Evolutionary conservation across 345 rosid genomes (phyloP).

Genomic region (Gossypium bickii): DNA sequence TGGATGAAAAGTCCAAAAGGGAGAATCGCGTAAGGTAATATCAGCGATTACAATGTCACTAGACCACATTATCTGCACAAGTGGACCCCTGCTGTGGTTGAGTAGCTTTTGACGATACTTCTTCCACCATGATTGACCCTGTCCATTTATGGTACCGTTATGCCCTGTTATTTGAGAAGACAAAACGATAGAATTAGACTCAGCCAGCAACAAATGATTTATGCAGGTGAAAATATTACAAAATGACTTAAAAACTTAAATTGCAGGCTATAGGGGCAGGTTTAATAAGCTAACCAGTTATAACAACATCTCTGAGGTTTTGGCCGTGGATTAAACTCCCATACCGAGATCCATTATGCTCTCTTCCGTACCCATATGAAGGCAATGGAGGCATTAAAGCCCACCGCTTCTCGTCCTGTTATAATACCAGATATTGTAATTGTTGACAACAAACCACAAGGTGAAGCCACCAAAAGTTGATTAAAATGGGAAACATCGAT

Average conservation of each 20-base stretch:
- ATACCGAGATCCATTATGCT: constrained; percentile 66
- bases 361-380: constrained; percentile 67
- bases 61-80: constrained; percentile 93
- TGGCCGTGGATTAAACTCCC: constrained; percentile 73
- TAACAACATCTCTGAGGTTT: constrained; percentile 60
- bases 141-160: constrained; percentile 94
- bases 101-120: constrained; percentile 89
- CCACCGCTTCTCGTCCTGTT: constrained; percentile 60
- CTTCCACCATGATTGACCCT: constrained; percentile 97
- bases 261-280: neutral
- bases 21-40: constrained; percentile 82
- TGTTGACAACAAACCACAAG: neutral
- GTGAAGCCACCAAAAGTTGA: neutral
- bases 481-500: neutral
- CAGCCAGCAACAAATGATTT: neutral
- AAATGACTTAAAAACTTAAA: neutral
- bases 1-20: constrained; percentile 97
- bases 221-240: neutral
- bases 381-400: constrained; percentile 65
- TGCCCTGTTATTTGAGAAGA: constrained; percentile 50
- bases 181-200: constrained; percentile 1
- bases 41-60: constrained; percentile 74
- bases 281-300: constrained; percentile 42
- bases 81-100: constrained; percentile 92
- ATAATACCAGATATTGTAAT: neutral